A percentile compares a stretch with the other conserved stretches of the same genome.
Evolutionary conservation across 2,329 filamentous ascomycete species (phyloP).

Genomic region (Fonsecaea pugnacius): DNA sequence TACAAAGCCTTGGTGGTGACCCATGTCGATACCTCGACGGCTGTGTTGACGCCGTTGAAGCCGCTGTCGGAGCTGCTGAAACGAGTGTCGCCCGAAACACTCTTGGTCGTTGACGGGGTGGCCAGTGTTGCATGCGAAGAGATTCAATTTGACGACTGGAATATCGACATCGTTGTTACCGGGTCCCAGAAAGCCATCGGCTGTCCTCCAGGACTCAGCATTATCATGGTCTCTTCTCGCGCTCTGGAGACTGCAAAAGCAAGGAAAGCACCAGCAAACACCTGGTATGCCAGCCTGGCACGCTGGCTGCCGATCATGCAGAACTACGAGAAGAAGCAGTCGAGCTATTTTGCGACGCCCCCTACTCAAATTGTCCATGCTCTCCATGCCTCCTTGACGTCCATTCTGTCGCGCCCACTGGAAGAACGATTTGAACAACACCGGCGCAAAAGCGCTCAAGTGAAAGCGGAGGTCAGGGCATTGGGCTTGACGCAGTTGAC

Average conservation of each 20-base stretch:
- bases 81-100: conserved; percentile 82
- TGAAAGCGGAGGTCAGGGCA: conserved; percentile 80
- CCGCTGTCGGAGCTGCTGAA: conserved; percentile 79
- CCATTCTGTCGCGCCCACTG: conserved; percentile 79
- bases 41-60: conserved; percentile 89
- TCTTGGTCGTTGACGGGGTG: conserved; percentile 91
- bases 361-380: conserved; percentile 92
- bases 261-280: conserved; percentile 76
- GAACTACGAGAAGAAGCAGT: conserved; percentile 96
- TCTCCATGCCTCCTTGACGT: conserved; percentile 81
- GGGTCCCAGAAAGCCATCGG: conserved; percentile 97
- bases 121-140: conserved; percentile 96
- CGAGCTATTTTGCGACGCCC: conserved; percentile 96
- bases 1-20: conserved; percentile 95
- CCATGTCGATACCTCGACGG: conserved; percentile 97
- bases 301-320: conserved; percentile 99
- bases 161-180: conserved; percentile 86
- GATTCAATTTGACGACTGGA: conserved; percentile 93
- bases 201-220: conserved; percentile 88
- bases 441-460: conserved; percentile 74
- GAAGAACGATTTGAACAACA: conserved; percentile 82
- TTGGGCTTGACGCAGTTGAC: conserved; percentile 87
- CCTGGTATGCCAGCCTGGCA: conserved; percentile 96
- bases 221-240: conserved; percentile 87
- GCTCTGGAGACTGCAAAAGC: conserved; percentile 79